These are phyloP conservation scores for Lyophyllum semitale DNA, from an alignment of 768 basidiomycete genomes.

Conservation along the genomic window DNA sequence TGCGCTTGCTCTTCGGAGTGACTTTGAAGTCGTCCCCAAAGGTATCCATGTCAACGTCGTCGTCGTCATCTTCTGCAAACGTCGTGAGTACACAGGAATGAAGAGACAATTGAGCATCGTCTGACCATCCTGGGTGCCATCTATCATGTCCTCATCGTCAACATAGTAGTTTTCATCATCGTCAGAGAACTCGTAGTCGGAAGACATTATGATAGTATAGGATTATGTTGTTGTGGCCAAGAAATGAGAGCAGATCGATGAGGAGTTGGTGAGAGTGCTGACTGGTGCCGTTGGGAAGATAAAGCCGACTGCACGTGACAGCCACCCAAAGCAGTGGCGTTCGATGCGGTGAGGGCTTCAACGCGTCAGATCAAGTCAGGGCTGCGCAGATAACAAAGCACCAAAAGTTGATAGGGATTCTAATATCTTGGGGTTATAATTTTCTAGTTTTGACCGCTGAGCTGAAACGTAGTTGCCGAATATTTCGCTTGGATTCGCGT, in stretches of 20 bases:
- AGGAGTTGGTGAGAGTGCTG: slow-evolving; percentile 12
- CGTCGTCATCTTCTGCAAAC: slow-evolving; percentile 32
- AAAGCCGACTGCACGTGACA: slow-evolving; percentile 8
- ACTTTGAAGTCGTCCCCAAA: slow-evolving; percentile 67
- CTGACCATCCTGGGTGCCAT: slow-evolving; percentile 59
- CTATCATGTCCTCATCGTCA: slow-evolving; percentile 72
- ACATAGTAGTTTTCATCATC: slow-evolving; percentile 61
- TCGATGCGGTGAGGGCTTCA: neutral
- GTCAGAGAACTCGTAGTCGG: slow-evolving; percentile 74
- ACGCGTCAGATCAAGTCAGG: neutral
- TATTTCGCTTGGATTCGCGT: too few relatives aligned
- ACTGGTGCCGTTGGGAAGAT: neutral
- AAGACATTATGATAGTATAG: slow-evolving; percentile 36
- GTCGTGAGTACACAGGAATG: slow-evolving; percentile 4
- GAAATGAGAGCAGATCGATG: slow-evolving; percentile 25
- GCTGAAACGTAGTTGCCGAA: too few relatives aligned
- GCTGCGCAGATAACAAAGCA: too few relatives aligned
- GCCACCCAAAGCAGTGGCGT: slow-evolving; percentile 2
- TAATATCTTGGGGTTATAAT: too few relatives aligned
- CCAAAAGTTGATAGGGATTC: too few relatives aligned
- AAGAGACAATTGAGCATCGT: slow-evolving; percentile 34
- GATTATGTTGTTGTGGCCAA: slow-evolving; percentile 1
- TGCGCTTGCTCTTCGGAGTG: slow-evolving; percentile 52
- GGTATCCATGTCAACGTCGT: slow-evolving; percentile 72
- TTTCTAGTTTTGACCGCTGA: too few relatives aligned